phyloP scores from a whole-genome alignment of 192 early-diverging fungal species.

The Dissophora globulifera region DNA sequence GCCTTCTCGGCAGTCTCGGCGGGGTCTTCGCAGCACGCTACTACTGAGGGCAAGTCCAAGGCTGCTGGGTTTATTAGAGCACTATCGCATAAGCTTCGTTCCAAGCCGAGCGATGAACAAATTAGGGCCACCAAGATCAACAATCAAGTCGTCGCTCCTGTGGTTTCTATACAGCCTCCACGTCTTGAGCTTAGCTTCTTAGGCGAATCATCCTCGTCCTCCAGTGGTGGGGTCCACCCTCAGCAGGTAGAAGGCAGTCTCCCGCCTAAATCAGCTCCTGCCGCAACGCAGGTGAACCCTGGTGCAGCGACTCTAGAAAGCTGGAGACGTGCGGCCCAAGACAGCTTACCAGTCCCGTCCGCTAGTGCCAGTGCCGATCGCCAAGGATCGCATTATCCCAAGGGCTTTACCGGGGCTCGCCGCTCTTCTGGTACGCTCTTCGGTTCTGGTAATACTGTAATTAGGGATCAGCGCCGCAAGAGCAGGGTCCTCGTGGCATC shows the following conservation, averaged over 20 bases:
- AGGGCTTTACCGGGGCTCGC: slow-evolving; percentile 25
- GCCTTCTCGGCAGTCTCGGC: slow-evolving; percentile 9
- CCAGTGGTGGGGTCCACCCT: not conserved
- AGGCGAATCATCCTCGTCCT: slow-evolving; percentile 9
- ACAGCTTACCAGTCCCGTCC: slow-evolving; percentile 13
- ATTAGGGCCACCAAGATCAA: slow-evolving; percentile 42
- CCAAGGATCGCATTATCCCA: slow-evolving; percentile 4
- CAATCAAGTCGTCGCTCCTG: slow-evolving; percentile 35
- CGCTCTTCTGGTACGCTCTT: slow-evolving; percentile 32
- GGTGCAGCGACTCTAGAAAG: slow-evolving; percentile 18
- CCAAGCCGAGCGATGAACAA: slow-evolving; percentile 49
- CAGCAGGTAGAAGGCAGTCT: not conserved
- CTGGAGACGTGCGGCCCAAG: slow-evolving; percentile 30
- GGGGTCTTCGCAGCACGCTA: not conserved
- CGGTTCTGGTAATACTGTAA: slow-evolving; percentile 28
- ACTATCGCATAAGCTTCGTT: slow-evolving; percentile 45
- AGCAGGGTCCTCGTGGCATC: slow-evolving; percentile 23
- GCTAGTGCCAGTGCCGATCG: not conserved
- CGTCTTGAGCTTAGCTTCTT: slow-evolving; percentile 51
- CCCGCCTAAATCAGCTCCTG: slow-evolving; percentile 28
- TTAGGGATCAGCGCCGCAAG: slow-evolving; percentile 47
- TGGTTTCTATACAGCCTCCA: slow-evolving; percentile 45
- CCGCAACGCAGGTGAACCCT: slow-evolving; percentile 1
- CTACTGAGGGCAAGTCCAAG: slow-evolving; percentile 41
- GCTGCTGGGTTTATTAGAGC: slow-evolving; percentile 47